Conservation (phyloP, 2,329 filamentous ascomycete genomes). For the Aspergillus neotritici region DNA sequence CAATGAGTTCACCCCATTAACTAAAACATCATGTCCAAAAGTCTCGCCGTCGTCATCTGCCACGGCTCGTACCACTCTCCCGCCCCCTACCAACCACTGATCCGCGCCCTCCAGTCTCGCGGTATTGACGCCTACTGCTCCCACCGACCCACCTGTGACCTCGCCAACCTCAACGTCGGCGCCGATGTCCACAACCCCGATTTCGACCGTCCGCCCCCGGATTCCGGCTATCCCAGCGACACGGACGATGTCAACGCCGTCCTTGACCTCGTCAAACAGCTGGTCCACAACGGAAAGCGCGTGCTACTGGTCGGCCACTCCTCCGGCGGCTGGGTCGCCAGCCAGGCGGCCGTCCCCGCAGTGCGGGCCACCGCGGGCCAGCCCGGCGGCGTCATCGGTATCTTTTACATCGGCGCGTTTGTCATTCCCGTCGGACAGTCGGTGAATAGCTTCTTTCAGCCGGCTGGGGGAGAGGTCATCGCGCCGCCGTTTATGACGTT, state of each 20-base stretch:
- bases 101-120: conserved; percentile 16
- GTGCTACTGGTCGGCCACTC: conserved; percentile 31
- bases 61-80: conserved; percentile 18
- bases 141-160: conserved; percentile 30
- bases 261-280: neutral
- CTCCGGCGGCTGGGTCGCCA: conserved; percentile 31
- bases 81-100: conserved; percentile 23
- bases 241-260: neutral
- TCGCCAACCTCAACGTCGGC: conserved; percentile 57
- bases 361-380: conserved; percentile 19
- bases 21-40: conserved; percentile 12
- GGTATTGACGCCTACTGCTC: conserved; percentile 31
- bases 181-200: conserved; percentile 21
- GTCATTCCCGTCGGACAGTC: conserved; percentile 28
- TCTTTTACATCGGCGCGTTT: conserved; percentile 28
- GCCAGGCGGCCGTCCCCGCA: conserved; percentile 24
- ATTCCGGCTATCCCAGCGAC: neutral
- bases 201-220: conserved; percentile 1
- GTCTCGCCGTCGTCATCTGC: conserved; percentile 17
- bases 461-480: conserved; percentile 18
- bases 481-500: conserved; percentile 24
- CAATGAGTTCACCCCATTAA: too few species aligned
- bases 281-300: conserved; percentile 15
- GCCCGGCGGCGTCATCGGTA: conserved; percentile 21
- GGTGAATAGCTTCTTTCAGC: conserved; percentile 26